phyloP scores from a whole-genome alignment of 129 eudicot species.

The Calendula officinalis region DNA sequence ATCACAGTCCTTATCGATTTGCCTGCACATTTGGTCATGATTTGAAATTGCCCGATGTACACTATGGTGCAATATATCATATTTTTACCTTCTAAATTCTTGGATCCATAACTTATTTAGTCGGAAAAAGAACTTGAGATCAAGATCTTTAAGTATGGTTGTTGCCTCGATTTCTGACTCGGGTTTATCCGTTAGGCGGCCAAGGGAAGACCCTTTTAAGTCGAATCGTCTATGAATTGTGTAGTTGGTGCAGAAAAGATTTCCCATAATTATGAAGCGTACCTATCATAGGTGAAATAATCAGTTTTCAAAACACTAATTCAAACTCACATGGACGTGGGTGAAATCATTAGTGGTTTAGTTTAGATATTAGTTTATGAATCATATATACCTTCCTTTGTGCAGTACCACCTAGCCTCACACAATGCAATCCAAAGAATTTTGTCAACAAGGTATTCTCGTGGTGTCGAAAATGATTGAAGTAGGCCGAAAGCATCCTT shows the following conservation, averaged over 20 bases:
- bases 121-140: conserved; percentile 81
- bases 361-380: conserved; percentile 2
- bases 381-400: conserved; percentile 70
- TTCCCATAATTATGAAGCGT: conserved; percentile 93
- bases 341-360: conserved; percentile 1
- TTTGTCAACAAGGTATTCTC: conserved; percentile 84
- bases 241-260: conserved; percentile 70
- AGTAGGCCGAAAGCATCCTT: conserved; percentile 89
- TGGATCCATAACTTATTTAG: conserved; percentile 83
- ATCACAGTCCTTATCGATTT: conserved; percentile 86
- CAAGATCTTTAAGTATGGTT: conserved; percentile 92
- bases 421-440: conserved; percentile 86
- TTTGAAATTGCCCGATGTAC: background rate
- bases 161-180: conserved; percentile 83
- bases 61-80: background rate
- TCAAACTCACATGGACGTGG: background rate
- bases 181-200: conserved; percentile 88
- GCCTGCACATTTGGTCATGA: conserved; percentile 45
- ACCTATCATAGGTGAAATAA: conserved; percentile 42
- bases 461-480: conserved; percentile 67
- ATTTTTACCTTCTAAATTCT: conserved; percentile 66
- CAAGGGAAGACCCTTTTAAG: conserved; percentile 97
- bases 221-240: conserved; percentile 79
- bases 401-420: conserved; percentile 71
- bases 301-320: background rate